phyloP scores from a whole-genome alignment of 139 green algal genomes.

The Picochlorum sp. region DNA sequence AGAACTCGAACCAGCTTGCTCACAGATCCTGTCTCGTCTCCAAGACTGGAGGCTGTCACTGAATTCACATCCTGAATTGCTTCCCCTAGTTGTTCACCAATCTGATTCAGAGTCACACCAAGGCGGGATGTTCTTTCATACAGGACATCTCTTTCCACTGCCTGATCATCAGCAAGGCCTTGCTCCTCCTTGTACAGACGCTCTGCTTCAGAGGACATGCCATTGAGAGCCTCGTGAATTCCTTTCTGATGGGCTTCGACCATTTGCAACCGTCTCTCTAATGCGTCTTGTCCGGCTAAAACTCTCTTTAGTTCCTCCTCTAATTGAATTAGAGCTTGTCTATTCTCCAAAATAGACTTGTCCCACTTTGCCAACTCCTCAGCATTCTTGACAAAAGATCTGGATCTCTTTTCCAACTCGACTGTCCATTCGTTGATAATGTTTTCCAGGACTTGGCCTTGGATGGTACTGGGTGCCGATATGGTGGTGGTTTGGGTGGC shows the following conservation, averaged over 20 bases:
- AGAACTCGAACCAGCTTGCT: conserved; percentile 74
- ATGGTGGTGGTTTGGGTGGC: background rate
- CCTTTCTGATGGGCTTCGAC: conserved; percentile 84
- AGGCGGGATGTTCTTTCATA: conserved; percentile 46
- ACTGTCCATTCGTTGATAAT: conserved; percentile 62
- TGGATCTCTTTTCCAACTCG: conserved; percentile 74
- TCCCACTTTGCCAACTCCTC: conserved; percentile 71
- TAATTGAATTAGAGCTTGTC: conserved; percentile 61
- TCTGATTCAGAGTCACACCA: conserved; percentile 27
- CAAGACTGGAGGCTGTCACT: conserved; percentile 32
- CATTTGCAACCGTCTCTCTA: conserved; percentile 54
- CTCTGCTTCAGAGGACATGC: conserved; percentile 66
- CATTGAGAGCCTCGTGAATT: conserved; percentile 40
- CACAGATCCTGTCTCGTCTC: conserved; percentile 52
- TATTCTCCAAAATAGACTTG: conserved; percentile 66
- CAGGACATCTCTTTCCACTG: conserved; percentile 48
- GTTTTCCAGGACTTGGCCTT: conserved; percentile 51
- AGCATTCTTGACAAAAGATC: conserved; percentile 71
- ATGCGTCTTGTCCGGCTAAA: conserved; percentile 52
- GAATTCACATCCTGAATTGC: conserved; percentile 28
- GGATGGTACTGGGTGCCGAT: conserved; percentile 23
- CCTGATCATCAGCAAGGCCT: conserved; percentile 24
- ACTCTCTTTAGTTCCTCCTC: conserved; percentile 56
- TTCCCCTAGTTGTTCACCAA: conserved; percentile 46
- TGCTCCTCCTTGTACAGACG: conserved; percentile 44